Percentiles rank a stretch among this genome's conserved stretches.
Conservation (phyloP, 768 basidiomycete species). For the Tulasnella sp. region DNA sequence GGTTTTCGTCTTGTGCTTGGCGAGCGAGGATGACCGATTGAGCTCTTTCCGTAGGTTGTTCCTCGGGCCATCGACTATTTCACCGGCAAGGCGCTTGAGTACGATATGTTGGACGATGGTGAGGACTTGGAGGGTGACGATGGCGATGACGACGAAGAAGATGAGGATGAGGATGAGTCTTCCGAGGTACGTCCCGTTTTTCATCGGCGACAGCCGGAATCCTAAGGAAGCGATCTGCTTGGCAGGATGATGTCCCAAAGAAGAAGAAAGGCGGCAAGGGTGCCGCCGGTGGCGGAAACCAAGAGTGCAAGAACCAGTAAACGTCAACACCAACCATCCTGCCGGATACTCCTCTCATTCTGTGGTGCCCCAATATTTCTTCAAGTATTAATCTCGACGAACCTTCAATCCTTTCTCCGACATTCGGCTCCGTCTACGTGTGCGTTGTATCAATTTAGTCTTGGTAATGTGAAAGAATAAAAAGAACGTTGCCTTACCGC, state of each 20-base stretch:
- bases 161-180: constrained; percentile 52
- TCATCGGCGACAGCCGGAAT: constrained; percentile 17
- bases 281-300: neutral
- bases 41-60: constrained; percentile 58
- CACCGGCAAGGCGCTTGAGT: constrained; percentile 91
- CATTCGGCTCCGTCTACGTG: neutral
- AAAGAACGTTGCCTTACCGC: neutral
- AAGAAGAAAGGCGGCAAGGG: constrained; percentile 25
- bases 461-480: constrained; percentile 12
- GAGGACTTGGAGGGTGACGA: constrained; percentile 40
- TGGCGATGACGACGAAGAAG: constrained; percentile 30
- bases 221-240: neutral
- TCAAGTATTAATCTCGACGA: neutral
- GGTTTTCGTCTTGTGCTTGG: neutral
- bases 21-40: neutral
- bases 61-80: constrained; percentile 96
- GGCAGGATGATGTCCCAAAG: neutral
- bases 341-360: neutral
- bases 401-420: neutral
- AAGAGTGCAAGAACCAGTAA: constrained; percentile 28
- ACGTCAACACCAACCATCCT: neutral
- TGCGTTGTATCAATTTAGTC: neutral
- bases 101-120: constrained; percentile 44
- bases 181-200: constrained; percentile 23
- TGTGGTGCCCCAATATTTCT: neutral